Base-by-base conservation (phyloP, 1,139 yeast species). In the Candida mesenterica region DNA sequence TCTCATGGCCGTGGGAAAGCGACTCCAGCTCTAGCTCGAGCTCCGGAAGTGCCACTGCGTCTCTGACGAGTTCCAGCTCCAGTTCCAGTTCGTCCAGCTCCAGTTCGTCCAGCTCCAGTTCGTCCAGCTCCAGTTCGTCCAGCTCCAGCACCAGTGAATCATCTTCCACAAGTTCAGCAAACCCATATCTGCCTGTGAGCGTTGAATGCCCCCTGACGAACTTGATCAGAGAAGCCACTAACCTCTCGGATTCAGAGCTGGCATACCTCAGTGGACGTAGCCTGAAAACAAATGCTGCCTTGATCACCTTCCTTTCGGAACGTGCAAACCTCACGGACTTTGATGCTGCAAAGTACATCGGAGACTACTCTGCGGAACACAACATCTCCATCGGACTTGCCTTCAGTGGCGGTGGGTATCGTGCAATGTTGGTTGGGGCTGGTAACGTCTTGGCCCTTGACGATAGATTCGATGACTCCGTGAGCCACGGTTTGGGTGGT, bases 351-450 rank as follows among this genome's bases (percentile, higher is more conserved):
- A 39, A 43, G 5, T 67, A 65, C 41, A 52, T 68, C 16, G 43
- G 53, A 20, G 44, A 52, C 22, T 42, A 56, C 35, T 39, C 62
- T 5, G 36, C 55, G 2, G 28, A 43, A 4, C 65, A 59, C 40
- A 66, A 66, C 39, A 66, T 68, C 31, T 49, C 69, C 25, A 62
- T 69, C 22, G 75, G 72, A 0, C 46, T 69, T 33, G 66, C 74
- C 2, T 66, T 67, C 38, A 63, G 71, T 41, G 75, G 75, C 1
- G 75, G 75, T 25, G 74, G 75, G 1, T 68, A 66, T 43, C 52
- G 75, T 34, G 72, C 75, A 30, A 67, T 68, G 73, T 52, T 69
- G 27, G 45, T 50, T 25, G 74, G 73, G 4, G 75, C 73, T 0
- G 75, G 75, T 2, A 60, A 65, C 37, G 38, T 68, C 5, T 44